A percentile compares a stretch with the other conserved stretches of the same genome.
phyloP scores from a whole-genome alignment of 257 asterid genomes.

The Cinchona pubescens region DNA sequence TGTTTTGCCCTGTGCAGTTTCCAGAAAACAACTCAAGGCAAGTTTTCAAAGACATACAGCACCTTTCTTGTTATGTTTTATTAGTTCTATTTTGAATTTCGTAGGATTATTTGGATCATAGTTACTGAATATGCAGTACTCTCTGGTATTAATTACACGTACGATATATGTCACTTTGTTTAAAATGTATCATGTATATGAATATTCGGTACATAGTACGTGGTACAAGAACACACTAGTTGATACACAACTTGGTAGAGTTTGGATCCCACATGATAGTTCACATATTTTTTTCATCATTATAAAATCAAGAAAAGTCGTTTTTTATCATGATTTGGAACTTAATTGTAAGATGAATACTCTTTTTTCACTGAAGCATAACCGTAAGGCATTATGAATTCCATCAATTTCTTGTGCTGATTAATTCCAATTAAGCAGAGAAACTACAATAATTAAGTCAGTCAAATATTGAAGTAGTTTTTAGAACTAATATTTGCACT shows the following conservation, averaged over 20 bases:
- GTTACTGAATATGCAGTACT: too few relatives aligned
- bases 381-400: too few relatives aligned
- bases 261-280: neutral
- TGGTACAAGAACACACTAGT: too few relatives aligned
- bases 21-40: conserved; percentile 11
- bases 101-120: neutral
- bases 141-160: too few relatives aligned
- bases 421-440: neutral
- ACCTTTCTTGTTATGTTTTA: neutral
- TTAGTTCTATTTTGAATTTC: neutral
- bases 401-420: neutral
- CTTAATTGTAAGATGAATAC: too few relatives aligned
- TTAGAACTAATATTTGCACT: too few relatives aligned
- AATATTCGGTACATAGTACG: too few relatives aligned
- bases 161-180: too few relatives aligned
- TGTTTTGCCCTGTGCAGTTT: conserved; percentile 44
- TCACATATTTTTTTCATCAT: neutral
- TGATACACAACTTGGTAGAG: too few relatives aligned
- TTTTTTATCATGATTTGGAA: neutral
- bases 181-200: too few relatives aligned
- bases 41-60: neutral
- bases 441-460: neutral
- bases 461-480: neutral
- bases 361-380: neutral
- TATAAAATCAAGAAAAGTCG: too few relatives aligned